A percentile compares a stretch with the other conserved stretches of the same genome.
phyloP scores from a whole-genome alignment of 305 asterid species.

The Solanum hybrid region DNA sequence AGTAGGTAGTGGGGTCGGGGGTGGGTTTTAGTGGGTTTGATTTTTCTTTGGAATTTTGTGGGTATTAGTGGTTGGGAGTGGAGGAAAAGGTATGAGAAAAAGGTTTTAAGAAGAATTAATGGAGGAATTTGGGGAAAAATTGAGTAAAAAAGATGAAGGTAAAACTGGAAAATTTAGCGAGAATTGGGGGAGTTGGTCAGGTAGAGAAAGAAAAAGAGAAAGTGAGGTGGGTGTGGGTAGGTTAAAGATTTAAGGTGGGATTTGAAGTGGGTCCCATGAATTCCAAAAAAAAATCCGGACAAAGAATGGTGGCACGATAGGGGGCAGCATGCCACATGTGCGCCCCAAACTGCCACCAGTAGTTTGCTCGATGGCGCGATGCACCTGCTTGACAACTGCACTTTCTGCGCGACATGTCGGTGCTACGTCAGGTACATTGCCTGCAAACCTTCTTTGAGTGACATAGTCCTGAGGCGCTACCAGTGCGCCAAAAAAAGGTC shows the following conservation, averaged over 20 bases:
- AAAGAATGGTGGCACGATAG: not conserved
- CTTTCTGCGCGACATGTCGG: not conserved
- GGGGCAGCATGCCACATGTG: not conserved
- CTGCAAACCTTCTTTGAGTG: not conserved
- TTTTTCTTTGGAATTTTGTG: not conserved
- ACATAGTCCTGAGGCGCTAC: not conserved
- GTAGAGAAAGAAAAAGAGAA: not conserved
- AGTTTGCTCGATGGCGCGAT: not conserved
- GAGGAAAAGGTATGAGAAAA: not conserved
- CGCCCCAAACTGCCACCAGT: not conserved
- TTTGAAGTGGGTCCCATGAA: not conserved
- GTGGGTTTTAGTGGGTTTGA: not conserved
- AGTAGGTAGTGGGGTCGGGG: not conserved
- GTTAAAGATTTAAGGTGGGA: not conserved
- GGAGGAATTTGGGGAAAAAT: not conserved
- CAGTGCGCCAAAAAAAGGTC: not conserved
- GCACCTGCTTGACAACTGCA: not conserved
- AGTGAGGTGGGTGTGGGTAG: not conserved
- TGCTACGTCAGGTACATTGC: accelerated
- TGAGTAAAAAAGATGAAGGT: not conserved
- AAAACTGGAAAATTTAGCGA: not conserved
- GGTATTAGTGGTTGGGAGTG: not conserved
- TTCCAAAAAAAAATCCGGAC: too few relatives aligned
- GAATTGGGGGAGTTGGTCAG: not conserved
- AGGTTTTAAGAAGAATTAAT: not conserved